These are phyloP conservation scores for Microsporum ferrugineum DNA, from an alignment of 2,329 filamentous ascomycete genomes.

Conservation along the genomic window DNA sequence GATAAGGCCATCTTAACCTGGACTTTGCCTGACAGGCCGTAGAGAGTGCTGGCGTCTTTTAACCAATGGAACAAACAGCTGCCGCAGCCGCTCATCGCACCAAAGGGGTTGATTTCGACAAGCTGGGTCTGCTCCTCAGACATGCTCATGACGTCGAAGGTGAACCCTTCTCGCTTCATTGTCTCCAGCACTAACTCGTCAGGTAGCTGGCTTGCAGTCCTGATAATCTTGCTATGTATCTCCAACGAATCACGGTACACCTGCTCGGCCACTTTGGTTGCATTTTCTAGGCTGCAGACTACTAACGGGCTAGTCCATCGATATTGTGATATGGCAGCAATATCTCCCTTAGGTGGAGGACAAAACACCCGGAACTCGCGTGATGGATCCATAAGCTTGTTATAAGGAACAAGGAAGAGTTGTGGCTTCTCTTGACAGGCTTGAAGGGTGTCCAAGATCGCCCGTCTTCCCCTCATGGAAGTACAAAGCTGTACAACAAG, in stretches of 20 bases:
- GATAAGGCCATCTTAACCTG: neutral
- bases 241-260: neutral
- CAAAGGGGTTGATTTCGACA: conserved; percentile 40
- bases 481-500: conserved; percentile 31
- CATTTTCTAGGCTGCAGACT: neutral
- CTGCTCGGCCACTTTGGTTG: neutral
- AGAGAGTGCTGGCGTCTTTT: conserved; percentile 27
- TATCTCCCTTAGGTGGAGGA: conserved; percentile 19
- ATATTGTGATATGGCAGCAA: neutral
- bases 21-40: conserved; percentile 18
- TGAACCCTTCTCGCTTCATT: conserved; percentile 28
- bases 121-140: conserved; percentile 22
- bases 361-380: conserved; percentile 39
- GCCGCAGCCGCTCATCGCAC: conserved; percentile 35
- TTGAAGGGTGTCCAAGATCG: conserved; percentile 22
- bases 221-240: neutral
- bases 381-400: conserved; percentile 28
- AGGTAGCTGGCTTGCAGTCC: neutral
- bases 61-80: conserved; percentile 40
- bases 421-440: conserved; percentile 15
- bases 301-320: neutral
- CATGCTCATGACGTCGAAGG: conserved; percentile 35
- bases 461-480: conserved; percentile 28
- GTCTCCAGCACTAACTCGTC: conserved; percentile 21
- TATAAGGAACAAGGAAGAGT: conserved; percentile 34